Evolutionary conservation across 75 land plant species (phyloP), one percentile per base, ranked within the genome.

Genomic region (Larix kaempferi): DNA sequence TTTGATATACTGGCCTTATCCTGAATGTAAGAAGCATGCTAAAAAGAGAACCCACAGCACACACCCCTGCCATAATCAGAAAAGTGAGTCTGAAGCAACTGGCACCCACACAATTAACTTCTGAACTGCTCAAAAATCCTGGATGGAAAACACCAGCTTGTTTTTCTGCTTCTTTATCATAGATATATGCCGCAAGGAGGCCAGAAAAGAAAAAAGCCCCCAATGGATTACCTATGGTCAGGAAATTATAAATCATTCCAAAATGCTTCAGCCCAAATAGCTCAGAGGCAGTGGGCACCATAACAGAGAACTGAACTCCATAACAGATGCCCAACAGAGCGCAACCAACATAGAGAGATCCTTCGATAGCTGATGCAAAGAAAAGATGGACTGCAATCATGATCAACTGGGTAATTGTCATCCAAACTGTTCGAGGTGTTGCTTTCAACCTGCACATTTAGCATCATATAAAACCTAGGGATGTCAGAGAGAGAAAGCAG

Each of bases 241-340:
- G 89, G 73, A 95, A 91, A 82, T 95, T 97, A 85, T 85, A 96
- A 58, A 96, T 88, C n/a, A 91, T 52, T 25, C 99, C 99, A 82
- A 97, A 97, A 57, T 93, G 83, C 65, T 88, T 91, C 74, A 97
- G 77, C 25, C 99, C 99, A 78, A 97, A 97, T 5, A 97, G 90
- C 82, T 97, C 98, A 5, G 98, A 97, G 5, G 91, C 98, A 21
- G 94, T 91, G 39, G 98, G 98, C 55, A 97, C 88, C 94, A 89
- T 93, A 56, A 91, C 84, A 56, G 95, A 83, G 79, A 92, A 88
- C 78, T 89, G 98, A n/a, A 93, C 86, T 0, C 98, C 98, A 58
- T 85, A 95, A 73, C 98, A 92, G 56, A 95, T 76, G 11, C 99
- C 99, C 57, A 91, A 79, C 41, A 97, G 74, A n/a, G 84, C 85